Conservation (phyloP, 2,329 filamentous ascomycete genomes). For the Alternaria sp. region DNA sequence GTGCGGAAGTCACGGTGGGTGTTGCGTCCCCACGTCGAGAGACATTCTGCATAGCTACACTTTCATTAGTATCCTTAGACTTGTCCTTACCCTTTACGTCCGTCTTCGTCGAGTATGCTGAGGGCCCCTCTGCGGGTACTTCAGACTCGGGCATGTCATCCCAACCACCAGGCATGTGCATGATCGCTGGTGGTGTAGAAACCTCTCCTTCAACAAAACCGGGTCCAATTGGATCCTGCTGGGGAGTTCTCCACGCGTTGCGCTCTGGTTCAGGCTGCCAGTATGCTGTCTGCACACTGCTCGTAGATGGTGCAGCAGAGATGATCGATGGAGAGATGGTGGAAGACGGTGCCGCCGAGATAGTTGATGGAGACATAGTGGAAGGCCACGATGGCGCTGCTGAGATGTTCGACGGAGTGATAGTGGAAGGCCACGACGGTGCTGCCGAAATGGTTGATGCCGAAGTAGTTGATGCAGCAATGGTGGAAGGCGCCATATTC, state of each 20-base stretch:
- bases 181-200: constrained; percentile 65
- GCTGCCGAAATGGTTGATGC: constrained; percentile 14
- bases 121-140: constrained; percentile 30
- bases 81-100: constrained; percentile 40
- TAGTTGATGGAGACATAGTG: constrained; percentile 22
- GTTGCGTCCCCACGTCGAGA: constrained; percentile 22
- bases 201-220: constrained; percentile 50
- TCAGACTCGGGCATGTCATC: constrained; percentile 46
- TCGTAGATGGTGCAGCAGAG: constrained; percentile 31
- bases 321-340: constrained; percentile 16
- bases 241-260: constrained; percentile 32
- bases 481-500: constrained; percentile 32
- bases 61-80: constrained; percentile 35
- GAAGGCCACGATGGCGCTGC: constrained; percentile 25
- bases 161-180: constrained; percentile 71
- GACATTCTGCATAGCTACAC: constrained; percentile 28
- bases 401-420: neutral
- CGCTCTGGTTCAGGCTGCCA: constrained; percentile 55
- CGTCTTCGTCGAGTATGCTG: constrained; percentile 26
- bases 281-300: constrained; percentile 45
- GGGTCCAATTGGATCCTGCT: constrained; percentile 30
- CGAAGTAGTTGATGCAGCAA: constrained; percentile 30
- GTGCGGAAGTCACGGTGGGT: constrained; percentile 14
- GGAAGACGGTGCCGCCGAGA: constrained; percentile 33
- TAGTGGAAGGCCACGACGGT: constrained; percentile 26